A percentile compares a stretch with the other conserved stretches of the same genome.
phyloP scores from a whole-genome alignment of 2,329 filamentous ascomycete genomes.

The Alternaria tenuissima region DNA sequence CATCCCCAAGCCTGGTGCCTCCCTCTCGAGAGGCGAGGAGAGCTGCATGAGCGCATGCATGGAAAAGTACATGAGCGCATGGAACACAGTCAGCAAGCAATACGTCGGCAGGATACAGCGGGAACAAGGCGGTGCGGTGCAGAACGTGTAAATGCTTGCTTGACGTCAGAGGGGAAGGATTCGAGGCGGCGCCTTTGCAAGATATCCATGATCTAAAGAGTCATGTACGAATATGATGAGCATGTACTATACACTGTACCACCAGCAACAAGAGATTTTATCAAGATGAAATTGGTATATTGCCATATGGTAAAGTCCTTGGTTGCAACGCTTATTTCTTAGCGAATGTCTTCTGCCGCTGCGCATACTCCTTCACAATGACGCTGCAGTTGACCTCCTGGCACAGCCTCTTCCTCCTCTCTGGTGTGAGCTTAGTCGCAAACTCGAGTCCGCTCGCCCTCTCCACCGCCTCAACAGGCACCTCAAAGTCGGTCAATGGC shows the following conservation, averaged over 20 bases:
- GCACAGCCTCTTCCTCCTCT: conserved; percentile 81
- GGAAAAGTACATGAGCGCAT: conserved; percentile 64
- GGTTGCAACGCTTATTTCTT: conserved; percentile 30
- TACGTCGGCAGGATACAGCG: conserved; percentile 61
- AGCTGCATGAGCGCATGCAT: conserved; percentile 62
- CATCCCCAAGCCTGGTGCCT: conserved; percentile 61
- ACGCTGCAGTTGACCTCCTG: conserved; percentile 85
- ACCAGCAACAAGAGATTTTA: conserved; percentile 17
- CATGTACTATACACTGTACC: conserved; percentile 39
- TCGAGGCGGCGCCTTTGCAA: not conserved
- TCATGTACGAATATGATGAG: conserved; percentile 12
- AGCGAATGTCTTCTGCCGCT: conserved; percentile 61
- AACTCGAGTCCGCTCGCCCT: conserved; percentile 92
- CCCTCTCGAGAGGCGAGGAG: conserved; percentile 59
- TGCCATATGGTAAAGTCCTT: not conserved
- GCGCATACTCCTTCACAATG: conserved; percentile 80
- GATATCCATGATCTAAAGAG: not conserved
- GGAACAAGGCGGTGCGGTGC: conserved; percentile 31
- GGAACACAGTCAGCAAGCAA: conserved; percentile 61
- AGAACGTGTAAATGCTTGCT: conserved; percentile 15
- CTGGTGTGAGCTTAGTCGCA: conserved; percentile 76
- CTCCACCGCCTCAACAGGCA: conserved; percentile 91
- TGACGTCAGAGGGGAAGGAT: not conserved
- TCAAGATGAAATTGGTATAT: conserved; percentile 9
- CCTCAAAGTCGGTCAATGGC: conserved; percentile 90